A percentile compares a stretch with the other conserved stretches of the same genome.
Evolutionary conservation across 2,329 filamentous ascomycete genomes (phyloP).

Genomic region (Pseudogymnoascus sp.): DNA sequence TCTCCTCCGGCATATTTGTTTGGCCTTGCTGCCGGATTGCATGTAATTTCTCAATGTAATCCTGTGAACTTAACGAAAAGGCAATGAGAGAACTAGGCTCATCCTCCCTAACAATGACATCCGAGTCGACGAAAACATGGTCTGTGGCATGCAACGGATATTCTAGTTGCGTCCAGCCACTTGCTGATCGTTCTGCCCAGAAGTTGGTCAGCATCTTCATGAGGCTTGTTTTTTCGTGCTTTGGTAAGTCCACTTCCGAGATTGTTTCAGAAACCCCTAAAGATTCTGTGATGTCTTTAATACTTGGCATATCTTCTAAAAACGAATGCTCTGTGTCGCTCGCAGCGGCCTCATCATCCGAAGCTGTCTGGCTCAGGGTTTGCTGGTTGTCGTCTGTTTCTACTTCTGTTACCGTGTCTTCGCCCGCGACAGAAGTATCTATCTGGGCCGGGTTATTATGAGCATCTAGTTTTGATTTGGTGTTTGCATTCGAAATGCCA

Average conservation of each 20-base stretch:
- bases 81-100: conserved; percentile 95
- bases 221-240: conserved; percentile 84
- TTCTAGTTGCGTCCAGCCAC: conserved; percentile 84
- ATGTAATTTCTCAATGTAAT: conserved; percentile 74
- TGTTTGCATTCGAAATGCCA: neutral
- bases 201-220: conserved; percentile 96
- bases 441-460: conserved; percentile 14
- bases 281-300: conserved; percentile 53
- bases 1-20: conserved; percentile 23
- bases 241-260: conserved; percentile 67
- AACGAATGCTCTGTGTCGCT: conserved; percentile 67
- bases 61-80: conserved; percentile 77
- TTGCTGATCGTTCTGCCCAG: conserved; percentile 95
- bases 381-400: conserved; percentile 38
- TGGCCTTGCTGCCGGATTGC: conserved; percentile 50
- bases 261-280: conserved; percentile 45
- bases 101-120: conserved; percentile 94
- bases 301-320: conserved; percentile 56
- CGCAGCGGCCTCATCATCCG: conserved; percentile 56
- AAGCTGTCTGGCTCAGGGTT: conserved; percentile 49
- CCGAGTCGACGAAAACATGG: conserved; percentile 93
- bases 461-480: neutral
- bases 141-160: conserved; percentile 84
- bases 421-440: conserved; percentile 20
- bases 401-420: conserved; percentile 26